Percentiles rank a stretch among this genome's conserved stretches.
Evolutionary conservation across 176 grass and related monocot genomes (phyloP).

Genomic region (Cenchrus purpureus): DNA sequence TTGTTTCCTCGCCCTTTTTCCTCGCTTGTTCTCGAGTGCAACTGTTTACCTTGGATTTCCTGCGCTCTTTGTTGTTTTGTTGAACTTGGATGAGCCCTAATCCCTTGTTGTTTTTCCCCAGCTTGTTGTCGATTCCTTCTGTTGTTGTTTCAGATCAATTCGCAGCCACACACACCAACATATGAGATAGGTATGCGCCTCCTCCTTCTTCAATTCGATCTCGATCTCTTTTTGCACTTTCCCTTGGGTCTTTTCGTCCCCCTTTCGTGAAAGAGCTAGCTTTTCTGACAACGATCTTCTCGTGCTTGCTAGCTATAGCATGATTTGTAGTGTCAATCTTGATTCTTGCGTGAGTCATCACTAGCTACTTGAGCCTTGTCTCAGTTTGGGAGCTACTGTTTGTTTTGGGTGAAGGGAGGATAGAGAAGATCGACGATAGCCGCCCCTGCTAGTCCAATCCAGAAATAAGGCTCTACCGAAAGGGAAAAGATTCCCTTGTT

Average conservation of each 20-base stretch:
- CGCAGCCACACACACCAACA: constrained; percentile 25
- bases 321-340: constrained; percentile 50
- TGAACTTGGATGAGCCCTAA: constrained; percentile 55
- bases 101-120: constrained; percentile 51
- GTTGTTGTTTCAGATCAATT: constrained; percentile 48
- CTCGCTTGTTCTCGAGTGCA: constrained; percentile 69
- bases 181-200: constrained; percentile 40
- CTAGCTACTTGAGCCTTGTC: constrained; percentile 34
- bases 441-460: constrained; percentile 1
- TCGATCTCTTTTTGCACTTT: constrained; percentile 46
- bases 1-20: constrained; percentile 40
- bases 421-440: constrained; percentile 25
- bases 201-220: constrained; percentile 21
- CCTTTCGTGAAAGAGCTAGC: constrained; percentile 7
- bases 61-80: constrained; percentile 71
- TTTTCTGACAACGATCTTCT: constrained; percentile 36
- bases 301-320: constrained; percentile 16
- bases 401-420: constrained; percentile 32
- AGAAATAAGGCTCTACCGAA: constrained; percentile 26
- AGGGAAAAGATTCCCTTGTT: constrained; percentile 38
- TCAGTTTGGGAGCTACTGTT: constrained; percentile 38
- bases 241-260: constrained; percentile 51
- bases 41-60: constrained; percentile 77
- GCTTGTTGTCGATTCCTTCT: constrained; percentile 48
- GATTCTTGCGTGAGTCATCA: constrained; percentile 16